phyloP scores from a whole-genome alignment of 768 basidiomycete species.

The Termitomyces sp. region DNA sequence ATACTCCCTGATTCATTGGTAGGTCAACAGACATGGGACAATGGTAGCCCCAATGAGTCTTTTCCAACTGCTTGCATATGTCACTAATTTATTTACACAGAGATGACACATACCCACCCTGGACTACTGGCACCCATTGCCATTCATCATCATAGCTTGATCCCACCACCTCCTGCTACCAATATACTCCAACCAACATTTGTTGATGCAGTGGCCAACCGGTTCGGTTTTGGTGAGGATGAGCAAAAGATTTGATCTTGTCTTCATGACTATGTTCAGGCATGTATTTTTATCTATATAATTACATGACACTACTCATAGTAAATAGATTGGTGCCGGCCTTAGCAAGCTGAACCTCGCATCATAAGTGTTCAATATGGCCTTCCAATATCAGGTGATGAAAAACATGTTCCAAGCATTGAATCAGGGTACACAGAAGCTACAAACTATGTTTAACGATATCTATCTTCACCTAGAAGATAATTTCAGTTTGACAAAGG shows the following conservation, averaged over 20 bases:
- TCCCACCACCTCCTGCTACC: not conserved
- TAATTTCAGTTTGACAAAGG: too few relatives aligned
- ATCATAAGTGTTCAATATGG: not conserved
- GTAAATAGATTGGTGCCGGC: not conserved
- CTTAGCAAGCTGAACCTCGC: not conserved
- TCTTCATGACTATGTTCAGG: not conserved
- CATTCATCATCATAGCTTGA: not conserved
- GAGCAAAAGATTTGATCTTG: not conserved
- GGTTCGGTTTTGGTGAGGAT: not conserved
- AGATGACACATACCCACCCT: too few relatives aligned
- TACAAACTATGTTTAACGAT: slow-evolving; percentile 1
- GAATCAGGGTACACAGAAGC: not conserved
- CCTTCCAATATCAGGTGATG: not conserved
- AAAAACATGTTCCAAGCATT: not conserved
- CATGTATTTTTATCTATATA: too few relatives aligned
- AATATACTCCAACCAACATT: not conserved
- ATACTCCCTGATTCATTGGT: too few relatives aligned
- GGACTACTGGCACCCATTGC: not conserved
- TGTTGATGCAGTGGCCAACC: not conserved
- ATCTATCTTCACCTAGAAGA: too few relatives aligned
- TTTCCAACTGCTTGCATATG: not conserved
- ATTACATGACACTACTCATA: too few relatives aligned
- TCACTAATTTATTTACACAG: not conserved
- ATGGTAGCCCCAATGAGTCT: not conserved
- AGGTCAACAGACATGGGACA: not conserved